Percentiles rank a stretch among this genome's conserved stretches.
Conservation (phyloP, 768 basidiomycete species). For the Kwoniella dejecticola region DNA sequence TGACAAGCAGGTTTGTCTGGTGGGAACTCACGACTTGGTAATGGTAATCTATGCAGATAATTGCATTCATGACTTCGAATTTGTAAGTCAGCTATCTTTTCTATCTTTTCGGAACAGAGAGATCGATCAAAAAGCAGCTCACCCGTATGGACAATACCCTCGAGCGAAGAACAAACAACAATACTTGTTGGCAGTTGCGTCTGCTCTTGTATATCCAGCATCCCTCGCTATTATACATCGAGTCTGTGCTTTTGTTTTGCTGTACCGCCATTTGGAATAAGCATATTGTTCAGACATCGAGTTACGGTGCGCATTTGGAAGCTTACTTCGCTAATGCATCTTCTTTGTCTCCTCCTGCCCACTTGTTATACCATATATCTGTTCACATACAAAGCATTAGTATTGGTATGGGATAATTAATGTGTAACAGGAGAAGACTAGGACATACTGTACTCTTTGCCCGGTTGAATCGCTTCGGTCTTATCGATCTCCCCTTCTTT, state of each 20-base stretch:
- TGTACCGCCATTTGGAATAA: too few relatives aligned
- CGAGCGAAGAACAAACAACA: slow-evolving; percentile 92
- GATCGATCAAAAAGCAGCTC: too few relatives aligned
- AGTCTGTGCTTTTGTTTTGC: slow-evolving; percentile 91
- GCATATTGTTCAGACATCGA: too few relatives aligned
- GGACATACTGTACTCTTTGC: slow-evolving; percentile 90
- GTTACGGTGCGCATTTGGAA: too few relatives aligned
- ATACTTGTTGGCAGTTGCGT: slow-evolving; percentile 89
- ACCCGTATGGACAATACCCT: slow-evolving; percentile 95
- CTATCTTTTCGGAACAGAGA: neutral
- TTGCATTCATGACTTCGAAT: slow-evolving; percentile 72
- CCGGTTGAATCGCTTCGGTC: slow-evolving; percentile 82
- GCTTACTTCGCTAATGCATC: slow-evolving; percentile 92
- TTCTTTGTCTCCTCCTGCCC: slow-evolving; percentile 99
- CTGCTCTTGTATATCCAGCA: slow-evolving; percentile 89
- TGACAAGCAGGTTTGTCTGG: neutral
- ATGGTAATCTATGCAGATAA: slow-evolving; percentile 86
- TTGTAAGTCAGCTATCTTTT: neutral
- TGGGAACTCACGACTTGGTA: slow-evolving; percentile 59
- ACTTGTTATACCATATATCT: slow-evolving; percentile 98
- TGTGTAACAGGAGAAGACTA: neutral
- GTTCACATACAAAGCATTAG: slow-evolving; percentile 46
- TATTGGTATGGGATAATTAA: neutral
- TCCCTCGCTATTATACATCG: slow-evolving; percentile 86
- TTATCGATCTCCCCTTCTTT: slow-evolving; percentile 87